phyloP scores from a whole-genome alignment of 352 stramenopile genomes.

The Pythium phragmiticola region DNA sequence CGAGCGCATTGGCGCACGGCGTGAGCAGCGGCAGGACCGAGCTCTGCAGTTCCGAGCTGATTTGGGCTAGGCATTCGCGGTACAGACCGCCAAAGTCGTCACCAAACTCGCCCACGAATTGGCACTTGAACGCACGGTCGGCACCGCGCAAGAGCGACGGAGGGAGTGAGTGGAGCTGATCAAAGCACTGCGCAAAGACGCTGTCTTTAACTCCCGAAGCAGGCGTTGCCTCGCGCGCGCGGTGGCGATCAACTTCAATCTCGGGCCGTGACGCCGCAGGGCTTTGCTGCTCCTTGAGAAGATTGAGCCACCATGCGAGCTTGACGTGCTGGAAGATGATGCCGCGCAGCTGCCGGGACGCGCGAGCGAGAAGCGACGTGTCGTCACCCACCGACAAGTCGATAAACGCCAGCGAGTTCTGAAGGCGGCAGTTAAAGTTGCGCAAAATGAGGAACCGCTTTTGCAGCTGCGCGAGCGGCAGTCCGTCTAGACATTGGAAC shows the following conservation, averaged over 20 bases:
- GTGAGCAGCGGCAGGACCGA: conserved; percentile 81
- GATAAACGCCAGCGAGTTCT: conserved; percentile 85
- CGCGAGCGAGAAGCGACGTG: conserved; percentile 59
- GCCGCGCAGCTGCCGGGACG: conserved; percentile 55
- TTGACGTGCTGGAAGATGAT: conserved; percentile 88
- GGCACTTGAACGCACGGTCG: conserved; percentile 90
- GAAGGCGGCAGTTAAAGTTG: conserved; percentile 86
- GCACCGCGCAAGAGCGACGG: conserved; percentile 80
- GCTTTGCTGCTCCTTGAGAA: conserved; percentile 86
- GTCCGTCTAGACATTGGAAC: conserved; percentile 41
- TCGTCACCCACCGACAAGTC: conserved; percentile 73
- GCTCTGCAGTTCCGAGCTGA: conserved; percentile 87
- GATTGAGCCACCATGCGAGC: conserved; percentile 84
- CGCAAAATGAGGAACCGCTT: conserved; percentile 82
- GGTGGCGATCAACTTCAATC: conserved; percentile 84
- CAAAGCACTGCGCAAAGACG: conserved; percentile 87
- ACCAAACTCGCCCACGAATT: conserved; percentile 90
- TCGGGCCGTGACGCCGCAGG: conserved; percentile 75
- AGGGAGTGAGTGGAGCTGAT: conserved; percentile 82
- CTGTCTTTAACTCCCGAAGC: conserved; percentile 57
- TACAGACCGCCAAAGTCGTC: conserved; percentile 91
- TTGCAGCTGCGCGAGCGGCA: conserved; percentile 62
- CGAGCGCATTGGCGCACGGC: conserved; percentile 86
- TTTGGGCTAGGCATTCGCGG: conserved; percentile 86
- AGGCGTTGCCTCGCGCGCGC: conserved; percentile 64